Evolutionary conservation across 73 alveolate genomes (phyloP).

Genomic region (Effrenium voratum): DNA sequence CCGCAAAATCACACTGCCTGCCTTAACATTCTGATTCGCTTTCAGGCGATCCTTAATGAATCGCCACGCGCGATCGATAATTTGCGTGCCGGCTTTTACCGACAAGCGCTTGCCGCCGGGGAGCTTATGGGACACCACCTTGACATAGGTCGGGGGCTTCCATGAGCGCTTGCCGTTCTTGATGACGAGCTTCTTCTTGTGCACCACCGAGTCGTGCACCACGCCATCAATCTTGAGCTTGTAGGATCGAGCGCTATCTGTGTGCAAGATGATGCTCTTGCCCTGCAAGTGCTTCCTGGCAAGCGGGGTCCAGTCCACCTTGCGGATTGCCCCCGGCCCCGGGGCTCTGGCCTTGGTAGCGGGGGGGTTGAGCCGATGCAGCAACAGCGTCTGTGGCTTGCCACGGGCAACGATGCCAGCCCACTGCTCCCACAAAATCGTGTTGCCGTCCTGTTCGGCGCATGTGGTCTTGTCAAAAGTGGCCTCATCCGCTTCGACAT

Average conservation of each 20-base stretch:
- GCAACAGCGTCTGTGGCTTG: not conserved
- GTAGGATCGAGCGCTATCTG: slow-evolving; percentile 15
- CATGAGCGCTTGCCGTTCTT: slow-evolving; percentile 1
- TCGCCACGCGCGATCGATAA: not conserved
- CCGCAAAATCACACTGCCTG: not conserved
- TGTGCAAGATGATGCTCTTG: not conserved
- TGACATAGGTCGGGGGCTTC: not conserved
- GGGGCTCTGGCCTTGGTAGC: not conserved
- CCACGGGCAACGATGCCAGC: not conserved
- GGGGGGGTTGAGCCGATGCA: not conserved
- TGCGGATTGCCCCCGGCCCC: slow-evolving; percentile 75
- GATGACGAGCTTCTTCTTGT: slow-evolving; percentile 5
- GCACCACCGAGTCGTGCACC: slow-evolving; percentile 28
- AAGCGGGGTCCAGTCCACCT: not conserved
- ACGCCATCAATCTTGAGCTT: not conserved
- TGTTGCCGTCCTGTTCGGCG: not conserved
- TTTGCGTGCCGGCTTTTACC: slow-evolving; percentile 4
- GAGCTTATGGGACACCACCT: not conserved
- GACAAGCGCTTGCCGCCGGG: not conserved
- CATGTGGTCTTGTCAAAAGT: not conserved
- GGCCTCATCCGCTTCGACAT: slow-evolving; percentile 57
- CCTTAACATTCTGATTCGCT: not conserved
- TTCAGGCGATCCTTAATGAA: not conserved
- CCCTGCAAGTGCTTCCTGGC: not conserved
- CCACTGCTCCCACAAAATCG: not conserved